These are phyloP conservation scores for Trichoderma parareesei DNA, from an alignment of 495 filamentous ascomycete species.

Conservation along the genomic window DNA sequence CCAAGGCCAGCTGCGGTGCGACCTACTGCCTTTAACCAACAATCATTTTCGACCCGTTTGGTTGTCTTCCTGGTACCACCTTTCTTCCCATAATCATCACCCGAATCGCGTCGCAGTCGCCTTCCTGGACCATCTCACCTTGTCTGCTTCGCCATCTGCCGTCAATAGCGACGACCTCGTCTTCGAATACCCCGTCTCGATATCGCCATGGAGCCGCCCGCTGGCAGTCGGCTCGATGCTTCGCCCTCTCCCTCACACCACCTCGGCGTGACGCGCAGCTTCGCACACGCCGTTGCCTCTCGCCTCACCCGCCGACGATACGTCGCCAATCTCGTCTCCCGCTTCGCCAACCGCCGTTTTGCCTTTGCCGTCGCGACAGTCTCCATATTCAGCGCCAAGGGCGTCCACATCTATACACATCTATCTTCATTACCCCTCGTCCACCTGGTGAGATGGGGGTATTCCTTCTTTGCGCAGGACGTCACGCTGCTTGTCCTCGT, in stretches of 20 bases:
- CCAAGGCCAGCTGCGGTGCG: slow-evolving; percentile 4
- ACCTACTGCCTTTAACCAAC: neutral
- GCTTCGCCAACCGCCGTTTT: slow-evolving; percentile 7
- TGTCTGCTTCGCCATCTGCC: neutral
- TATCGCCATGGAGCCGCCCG: slow-evolving; percentile 1
- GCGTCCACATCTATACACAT: slow-evolving; percentile 10
- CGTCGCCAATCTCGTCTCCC: neutral
- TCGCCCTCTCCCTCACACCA: neutral
- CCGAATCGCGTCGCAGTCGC: neutral
- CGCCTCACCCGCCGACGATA: neutral
- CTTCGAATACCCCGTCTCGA: neutral
- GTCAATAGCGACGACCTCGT: neutral
- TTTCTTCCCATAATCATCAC: neutral
- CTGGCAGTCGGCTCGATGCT: slow-evolving; percentile 8
- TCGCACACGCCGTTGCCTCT: neutral
- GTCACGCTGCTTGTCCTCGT: neutral
- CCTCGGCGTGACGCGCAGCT: neutral
- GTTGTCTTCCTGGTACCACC: neutral
- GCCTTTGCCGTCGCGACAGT: slow-evolving; percentile 7
- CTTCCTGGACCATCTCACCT: neutral
- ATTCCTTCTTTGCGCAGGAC: slow-evolving; percentile 10
- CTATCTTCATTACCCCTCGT: neutral
- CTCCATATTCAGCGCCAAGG: slow-evolving; percentile 6
- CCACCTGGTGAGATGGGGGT: slow-evolving; percentile 6
- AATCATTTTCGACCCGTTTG: neutral